Conservation (phyloP, 2,329 filamentous ascomycete species). For the Verticillium nonalfalfae region DNA sequence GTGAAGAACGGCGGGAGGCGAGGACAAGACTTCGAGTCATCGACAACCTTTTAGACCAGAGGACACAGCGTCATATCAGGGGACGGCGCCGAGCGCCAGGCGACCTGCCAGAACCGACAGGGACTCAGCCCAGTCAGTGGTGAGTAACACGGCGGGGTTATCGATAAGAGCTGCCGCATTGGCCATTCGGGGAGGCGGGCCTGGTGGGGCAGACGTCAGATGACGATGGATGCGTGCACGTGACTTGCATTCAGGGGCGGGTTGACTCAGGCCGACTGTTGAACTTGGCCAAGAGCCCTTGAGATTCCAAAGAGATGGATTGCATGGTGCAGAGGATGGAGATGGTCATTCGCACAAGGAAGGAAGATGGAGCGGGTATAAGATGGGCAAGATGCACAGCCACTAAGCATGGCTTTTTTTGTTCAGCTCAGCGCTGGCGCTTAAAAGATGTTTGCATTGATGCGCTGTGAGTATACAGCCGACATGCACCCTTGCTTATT, state of each 20-base stretch:
- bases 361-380: no score
- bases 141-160: constrained; percentile 11
- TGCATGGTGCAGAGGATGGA: no score
- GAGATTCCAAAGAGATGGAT: no score
- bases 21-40: constrained; percentile 7
- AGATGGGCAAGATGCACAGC: no score
- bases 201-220: background rate
- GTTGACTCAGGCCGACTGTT: background rate
- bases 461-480: background rate
- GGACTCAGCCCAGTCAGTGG: background rate
- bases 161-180: constrained; percentile 15
- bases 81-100: background rate
- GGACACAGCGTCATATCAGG: constrained; percentile 1
- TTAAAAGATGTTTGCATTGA: background rate
- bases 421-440: background rate
- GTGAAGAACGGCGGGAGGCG: no score
- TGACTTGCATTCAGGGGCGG: background rate
- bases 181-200: constrained; percentile 2
- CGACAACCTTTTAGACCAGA: constrained; percentile 1
- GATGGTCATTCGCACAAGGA: no score
- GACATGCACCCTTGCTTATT: no score
- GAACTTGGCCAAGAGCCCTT: no score
- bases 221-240: background rate
- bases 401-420: background rate
- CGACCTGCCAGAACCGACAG: background rate